Percentiles rank a stretch among this genome's conserved stretches.
Evolutionary conservation across 2,329 filamentous ascomycete species (phyloP).

Genomic region (Colletotrichum orbiculare): DNA sequence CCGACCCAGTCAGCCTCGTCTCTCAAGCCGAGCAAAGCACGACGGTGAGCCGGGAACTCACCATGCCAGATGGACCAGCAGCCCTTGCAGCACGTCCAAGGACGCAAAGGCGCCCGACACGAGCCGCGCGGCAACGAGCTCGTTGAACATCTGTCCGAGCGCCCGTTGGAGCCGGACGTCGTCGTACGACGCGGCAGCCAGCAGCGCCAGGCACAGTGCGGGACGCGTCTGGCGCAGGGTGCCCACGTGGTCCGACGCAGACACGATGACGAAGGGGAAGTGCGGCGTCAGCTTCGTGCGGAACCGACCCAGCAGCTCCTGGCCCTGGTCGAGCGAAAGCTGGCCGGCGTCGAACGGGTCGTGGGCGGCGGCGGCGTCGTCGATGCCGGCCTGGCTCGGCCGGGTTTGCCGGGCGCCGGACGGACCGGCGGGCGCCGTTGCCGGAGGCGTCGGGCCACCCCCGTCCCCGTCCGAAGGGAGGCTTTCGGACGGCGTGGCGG

Average conservation of each 20-base stretch:
- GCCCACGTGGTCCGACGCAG: constrained; percentile 35
- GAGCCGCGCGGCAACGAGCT: constrained; percentile 41
- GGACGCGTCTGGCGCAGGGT: constrained; percentile 40
- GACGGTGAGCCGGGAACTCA: constrained; percentile 26
- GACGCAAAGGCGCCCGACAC: constrained; percentile 41
- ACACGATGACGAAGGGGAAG: constrained; percentile 45
- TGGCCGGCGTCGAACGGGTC: constrained; percentile 41
- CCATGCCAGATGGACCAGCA: constrained; percentile 47
- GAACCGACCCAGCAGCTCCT: constrained; percentile 42
- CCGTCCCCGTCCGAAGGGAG: constrained; percentile 7
- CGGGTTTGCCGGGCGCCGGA: background rate
- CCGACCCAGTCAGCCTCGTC: background rate
- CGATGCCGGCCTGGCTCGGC: background rate
- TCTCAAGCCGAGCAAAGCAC: too few species aligned
- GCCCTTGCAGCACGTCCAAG: constrained; percentile 45
- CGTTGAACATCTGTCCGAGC: constrained; percentile 43
- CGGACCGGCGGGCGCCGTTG: background rate
- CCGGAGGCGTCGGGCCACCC: constrained; percentile 2
- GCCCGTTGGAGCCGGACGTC: constrained; percentile 41
- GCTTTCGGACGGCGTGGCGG: constrained; percentile 9
- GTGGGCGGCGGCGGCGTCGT: background rate
- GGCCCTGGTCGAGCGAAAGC: constrained; percentile 40
- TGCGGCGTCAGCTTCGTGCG: constrained; percentile 41
- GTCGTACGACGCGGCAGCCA: constrained; percentile 41
- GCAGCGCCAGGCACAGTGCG: constrained; percentile 43